Percentiles rank a stretch among this genome's conserved stretches.
phyloP scores from a whole-genome alignment of 805 yeast species.

The Lachancea waltii region DNA sequence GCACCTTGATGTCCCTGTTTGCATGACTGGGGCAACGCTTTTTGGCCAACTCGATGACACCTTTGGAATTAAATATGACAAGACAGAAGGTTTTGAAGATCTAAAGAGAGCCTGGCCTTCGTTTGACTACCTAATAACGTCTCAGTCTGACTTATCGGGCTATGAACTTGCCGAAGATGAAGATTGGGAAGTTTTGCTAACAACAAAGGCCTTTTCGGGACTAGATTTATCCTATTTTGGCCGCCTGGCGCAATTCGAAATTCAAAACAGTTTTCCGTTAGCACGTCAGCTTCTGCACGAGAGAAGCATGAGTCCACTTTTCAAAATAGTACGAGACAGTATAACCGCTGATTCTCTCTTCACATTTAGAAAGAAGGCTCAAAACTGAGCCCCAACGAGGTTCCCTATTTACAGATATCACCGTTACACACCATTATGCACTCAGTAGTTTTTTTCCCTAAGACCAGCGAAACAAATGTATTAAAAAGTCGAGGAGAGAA shows the following conservation, averaged over 20 bases:
- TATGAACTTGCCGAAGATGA: constrained; percentile 22
- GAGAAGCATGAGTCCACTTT: constrained; percentile 12
- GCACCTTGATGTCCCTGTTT: constrained; percentile 72
- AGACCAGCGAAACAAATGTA: too few species aligned
- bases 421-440: constrained; percentile 1
- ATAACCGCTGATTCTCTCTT: constrained; percentile 24
- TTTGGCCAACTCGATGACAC: constrained; percentile 55
- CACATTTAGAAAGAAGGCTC: constrained; percentile 23
- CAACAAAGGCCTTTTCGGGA: constrained; percentile 38
- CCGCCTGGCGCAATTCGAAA: too few species aligned
- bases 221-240: too few species aligned
- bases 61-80: constrained; percentile 53
- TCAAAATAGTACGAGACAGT: constrained; percentile 17
- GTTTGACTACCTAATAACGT: constrained; percentile 48
- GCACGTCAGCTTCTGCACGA: constrained; percentile 12
- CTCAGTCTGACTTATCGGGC: constrained; percentile 17
- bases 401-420: constrained; percentile 13
- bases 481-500: constrained; percentile 18
- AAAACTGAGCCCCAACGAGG: constrained; percentile 4
- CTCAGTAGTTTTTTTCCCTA: neutral
- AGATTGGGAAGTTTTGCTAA: constrained; percentile 39
- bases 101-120: constrained; percentile 40
- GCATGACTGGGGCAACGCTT: constrained; percentile 81
- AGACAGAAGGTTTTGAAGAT: constrained; percentile 49
- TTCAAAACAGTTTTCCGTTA: too few species aligned